Evolutionary conservation across 495 filamentous ascomycete species (phyloP).

Genomic region (Aspergillus conjunctus): DNA sequence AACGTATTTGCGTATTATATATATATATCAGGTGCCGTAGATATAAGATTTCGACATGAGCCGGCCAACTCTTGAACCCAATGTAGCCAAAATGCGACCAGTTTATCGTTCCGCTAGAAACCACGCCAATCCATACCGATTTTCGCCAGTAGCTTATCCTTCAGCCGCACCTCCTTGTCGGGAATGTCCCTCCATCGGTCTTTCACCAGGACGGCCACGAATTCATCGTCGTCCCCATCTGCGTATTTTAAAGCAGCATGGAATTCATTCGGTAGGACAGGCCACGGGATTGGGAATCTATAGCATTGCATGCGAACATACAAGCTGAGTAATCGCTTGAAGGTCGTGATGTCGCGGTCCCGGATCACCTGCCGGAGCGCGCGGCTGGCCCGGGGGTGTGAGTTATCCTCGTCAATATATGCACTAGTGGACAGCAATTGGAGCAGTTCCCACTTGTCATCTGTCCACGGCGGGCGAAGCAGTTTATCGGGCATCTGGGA

Average conservation of each 20-base stretch:
- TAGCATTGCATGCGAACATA: constrained; percentile 34
- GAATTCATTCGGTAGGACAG: constrained; percentile 32
- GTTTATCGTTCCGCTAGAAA: not conserved
- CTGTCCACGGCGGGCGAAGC: constrained; percentile 47
- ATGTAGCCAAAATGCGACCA: no score
- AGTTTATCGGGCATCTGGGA: constrained; percentile 44
- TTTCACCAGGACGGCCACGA: constrained; percentile 35
- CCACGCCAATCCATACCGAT: constrained; percentile 6
- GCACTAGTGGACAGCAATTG: constrained; percentile 36
- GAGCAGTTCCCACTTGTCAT: constrained; percentile 45
- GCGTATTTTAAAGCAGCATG: constrained; percentile 31
- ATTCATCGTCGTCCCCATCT: constrained; percentile 35
- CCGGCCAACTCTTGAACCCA: no score
- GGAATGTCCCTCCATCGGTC: constrained; percentile 40
- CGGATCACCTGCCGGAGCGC: constrained; percentile 40
- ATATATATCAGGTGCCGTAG: no score
- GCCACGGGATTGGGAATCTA: constrained; percentile 37
- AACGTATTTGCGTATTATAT: no score
- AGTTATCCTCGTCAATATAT: constrained; percentile 38
- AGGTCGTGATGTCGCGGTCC: constrained; percentile 35
- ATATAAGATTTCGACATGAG: no score
- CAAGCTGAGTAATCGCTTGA: constrained; percentile 35
- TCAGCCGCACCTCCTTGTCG: constrained; percentile 25
- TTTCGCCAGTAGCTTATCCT: constrained; percentile 26
- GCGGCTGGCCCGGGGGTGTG: constrained; percentile 24